phyloP scores from a whole-genome alignment of 163 green algal genomes.

The Prototheca cutis region DNA sequence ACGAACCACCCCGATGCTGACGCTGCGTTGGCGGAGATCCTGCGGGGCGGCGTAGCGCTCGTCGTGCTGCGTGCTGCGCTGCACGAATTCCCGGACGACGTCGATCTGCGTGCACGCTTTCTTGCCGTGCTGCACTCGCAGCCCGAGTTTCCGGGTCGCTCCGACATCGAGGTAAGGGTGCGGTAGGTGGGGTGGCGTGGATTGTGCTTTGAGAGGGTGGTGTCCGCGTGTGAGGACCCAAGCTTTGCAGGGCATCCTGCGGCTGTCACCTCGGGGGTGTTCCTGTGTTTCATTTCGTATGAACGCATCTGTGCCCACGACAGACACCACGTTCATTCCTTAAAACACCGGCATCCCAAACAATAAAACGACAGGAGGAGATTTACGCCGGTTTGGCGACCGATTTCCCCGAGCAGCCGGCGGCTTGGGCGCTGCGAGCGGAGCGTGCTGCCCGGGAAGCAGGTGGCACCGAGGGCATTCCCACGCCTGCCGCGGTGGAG shows the following conservation, averaged over 20 bases:
- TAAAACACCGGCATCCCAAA: background rate
- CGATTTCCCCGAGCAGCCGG: constrained; percentile 25
- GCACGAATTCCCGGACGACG: constrained; percentile 22
- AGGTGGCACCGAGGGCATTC: too few relatives aligned
- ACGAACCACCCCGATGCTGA: background rate
- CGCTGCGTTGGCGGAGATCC: constrained; percentile 25
- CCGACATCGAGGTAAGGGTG: constrained; percentile 25
- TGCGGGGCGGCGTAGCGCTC: constrained; percentile 44
- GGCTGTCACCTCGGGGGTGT: too few relatives aligned
- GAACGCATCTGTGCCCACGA: too few relatives aligned
- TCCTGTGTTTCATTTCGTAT: too few relatives aligned
- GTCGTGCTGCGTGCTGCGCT: constrained; percentile 48
- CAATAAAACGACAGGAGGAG: constrained; percentile 8
- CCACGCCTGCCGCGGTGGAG: too few relatives aligned
- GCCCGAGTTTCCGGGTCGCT: constrained; percentile 29
- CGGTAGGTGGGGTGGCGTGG: too few relatives aligned
- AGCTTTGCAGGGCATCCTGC: too few relatives aligned
- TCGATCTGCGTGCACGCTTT: constrained; percentile 36
- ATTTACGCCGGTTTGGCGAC: constrained; percentile 33
- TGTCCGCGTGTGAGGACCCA: too few relatives aligned
- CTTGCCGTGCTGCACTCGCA: constrained; percentile 41
- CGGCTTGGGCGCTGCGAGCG: constrained; percentile 40
- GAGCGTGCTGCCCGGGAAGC: constrained; percentile 7
- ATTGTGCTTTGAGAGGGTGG: too few relatives aligned
- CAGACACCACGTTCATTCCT: too few relatives aligned